Evolutionary conservation across 164 flowering plant genomes (phyloP).

Genomic region (Magnolia changhungtana): DNA sequence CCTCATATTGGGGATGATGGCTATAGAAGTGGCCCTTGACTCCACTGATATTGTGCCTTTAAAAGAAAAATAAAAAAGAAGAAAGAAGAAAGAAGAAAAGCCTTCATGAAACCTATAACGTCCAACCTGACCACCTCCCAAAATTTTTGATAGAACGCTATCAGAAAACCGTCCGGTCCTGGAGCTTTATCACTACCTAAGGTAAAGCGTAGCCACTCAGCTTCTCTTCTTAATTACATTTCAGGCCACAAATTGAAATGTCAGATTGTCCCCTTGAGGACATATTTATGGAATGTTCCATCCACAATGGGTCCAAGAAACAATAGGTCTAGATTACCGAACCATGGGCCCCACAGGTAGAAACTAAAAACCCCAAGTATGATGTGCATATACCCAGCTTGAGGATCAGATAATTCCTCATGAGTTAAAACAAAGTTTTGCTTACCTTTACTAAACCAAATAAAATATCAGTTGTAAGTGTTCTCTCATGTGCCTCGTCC

Average conservation of each 20-base stretch:
- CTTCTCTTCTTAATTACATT: neutral
- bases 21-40: too few species aligned
- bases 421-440: neutral
- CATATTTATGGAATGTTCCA: neutral
- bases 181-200: too few species aligned
- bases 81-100: too few species aligned
- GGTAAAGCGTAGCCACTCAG: too few species aligned
- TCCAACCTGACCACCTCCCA: too few species aligned
- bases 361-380: neutral
- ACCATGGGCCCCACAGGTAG: neutral
- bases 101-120: too few species aligned
- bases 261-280: neutral
- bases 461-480: constrained; percentile 88
- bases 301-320: neutral
- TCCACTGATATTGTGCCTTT: too few species aligned
- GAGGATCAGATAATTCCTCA: neutral
- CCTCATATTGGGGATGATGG: too few species aligned
- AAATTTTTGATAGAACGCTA: too few species aligned
- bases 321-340: neutral
- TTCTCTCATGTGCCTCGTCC: constrained; percentile 98
- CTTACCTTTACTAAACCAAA: constrained; percentile 92
- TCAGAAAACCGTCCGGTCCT: too few species aligned
- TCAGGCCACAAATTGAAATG: neutral
- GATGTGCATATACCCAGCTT: neutral
- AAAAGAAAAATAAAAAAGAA: too few species aligned